Evolutionary conservation across 2,329 filamentous ascomycete species (phyloP), one percentile per base, ranked within the genome.

Genomic region (Herpomyces periplanetae): DNA sequence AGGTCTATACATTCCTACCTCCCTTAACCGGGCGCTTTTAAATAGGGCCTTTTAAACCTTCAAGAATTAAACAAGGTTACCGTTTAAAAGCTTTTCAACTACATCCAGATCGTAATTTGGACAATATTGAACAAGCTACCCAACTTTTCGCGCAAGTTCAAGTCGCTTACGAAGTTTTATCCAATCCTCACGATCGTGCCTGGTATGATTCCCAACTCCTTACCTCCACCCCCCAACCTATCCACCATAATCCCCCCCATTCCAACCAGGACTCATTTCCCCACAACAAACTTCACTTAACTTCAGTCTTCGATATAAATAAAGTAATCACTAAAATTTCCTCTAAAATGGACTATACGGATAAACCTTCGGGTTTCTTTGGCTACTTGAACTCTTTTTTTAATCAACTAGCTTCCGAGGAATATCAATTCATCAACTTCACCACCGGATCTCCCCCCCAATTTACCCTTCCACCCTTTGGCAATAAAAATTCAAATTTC

Each of bases 181-280:
- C 73, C 2, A 80, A 96, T 35, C 59, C 71, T 5, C 75, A 96
- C 35, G 80, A 96, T 37, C 57, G 80, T 28, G 63, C 73, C 13
- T 96, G 80, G 80, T 96, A 96, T 41, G 75, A 96, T 39, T 71
- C 71, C 2, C n/a, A n/a, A n/a, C n/a, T n/a, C n/a, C n/a, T n/a
- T n/a, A n/a, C n/a, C n/a, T n/a, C n/a, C n/a, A n/a, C n/a, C n/a
- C n/a, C n/a, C n/a, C n/a, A n/a, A n/a, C n/a, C n/a, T n/a, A n/a
- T n/a, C n/a, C 80, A 96, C 34, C 61, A 69, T 24, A 60, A 71
- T 28, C 58, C 64, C 19, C 8, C 10, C 8, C 10, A 10, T 9
- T 9, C 5, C 9, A 6, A 10, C 9, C 38, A 41, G 17, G 47
- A 45, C 13, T 44, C 52, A 21, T 56, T 54, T 27, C 56, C 61